These are phyloP conservation scores for Mycosphaerella sp. DNA, from an alignment of 2,329 filamentous ascomycete species.

Conservation along the genomic window DNA sequence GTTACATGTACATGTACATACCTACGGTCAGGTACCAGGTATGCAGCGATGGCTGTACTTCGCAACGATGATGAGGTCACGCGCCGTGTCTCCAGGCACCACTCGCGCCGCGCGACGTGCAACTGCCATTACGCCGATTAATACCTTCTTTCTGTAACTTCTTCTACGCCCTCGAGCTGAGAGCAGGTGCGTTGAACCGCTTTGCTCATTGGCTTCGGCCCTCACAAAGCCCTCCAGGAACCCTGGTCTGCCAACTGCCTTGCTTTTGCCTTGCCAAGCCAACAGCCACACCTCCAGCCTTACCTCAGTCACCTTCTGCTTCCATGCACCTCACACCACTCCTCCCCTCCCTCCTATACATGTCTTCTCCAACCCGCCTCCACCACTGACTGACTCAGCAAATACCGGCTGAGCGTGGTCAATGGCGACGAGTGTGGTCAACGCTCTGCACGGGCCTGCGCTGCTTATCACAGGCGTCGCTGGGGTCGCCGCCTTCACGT, in stretches of 20 bases:
- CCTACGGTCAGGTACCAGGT: too few relatives aligned
- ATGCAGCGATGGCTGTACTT: neutral
- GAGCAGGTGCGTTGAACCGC: constrained; percentile 5
- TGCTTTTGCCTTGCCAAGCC: neutral
- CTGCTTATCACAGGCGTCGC: constrained; percentile 4
- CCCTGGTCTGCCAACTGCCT: too few relatives aligned
- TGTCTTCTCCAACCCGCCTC: too few relatives aligned
- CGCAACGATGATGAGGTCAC: constrained; percentile 6
- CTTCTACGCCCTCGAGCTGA: neutral
- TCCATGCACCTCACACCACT: neutral
- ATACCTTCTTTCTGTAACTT: neutral
- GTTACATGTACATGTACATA: too few relatives aligned
- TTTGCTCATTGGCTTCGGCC: constrained; percentile 2
- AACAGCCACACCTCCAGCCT: constrained; percentile 5
- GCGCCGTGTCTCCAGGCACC: too few relatives aligned
- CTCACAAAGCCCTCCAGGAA: neutral
- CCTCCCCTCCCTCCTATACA: neutral
- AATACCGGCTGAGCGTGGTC: too few relatives aligned
- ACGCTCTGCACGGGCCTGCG: constrained; percentile 1
- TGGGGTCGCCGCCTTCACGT: constrained; percentile 4
- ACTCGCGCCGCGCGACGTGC: too few relatives aligned
- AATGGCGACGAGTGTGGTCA: neutral
- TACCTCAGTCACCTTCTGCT: neutral
- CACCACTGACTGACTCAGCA: too few relatives aligned
- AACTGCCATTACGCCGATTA: too few relatives aligned